phyloP scores from a whole-genome alignment of 139 green algal species.

The Asterochloris sp. region DNA sequence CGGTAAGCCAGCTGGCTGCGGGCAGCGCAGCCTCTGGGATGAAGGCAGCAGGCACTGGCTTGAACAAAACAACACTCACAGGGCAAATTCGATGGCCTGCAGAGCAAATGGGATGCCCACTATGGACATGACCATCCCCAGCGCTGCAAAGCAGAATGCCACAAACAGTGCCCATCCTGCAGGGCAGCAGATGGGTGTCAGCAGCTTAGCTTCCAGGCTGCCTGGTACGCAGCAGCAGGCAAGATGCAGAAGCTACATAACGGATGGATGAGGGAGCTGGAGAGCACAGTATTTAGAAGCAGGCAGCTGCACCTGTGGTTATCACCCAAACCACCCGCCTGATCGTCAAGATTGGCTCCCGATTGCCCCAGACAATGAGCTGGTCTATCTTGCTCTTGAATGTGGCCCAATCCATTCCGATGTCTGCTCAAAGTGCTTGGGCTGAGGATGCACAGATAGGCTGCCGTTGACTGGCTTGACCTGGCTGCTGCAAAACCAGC shows the following conservation, averaged over 20 bases:
- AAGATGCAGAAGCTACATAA: no score
- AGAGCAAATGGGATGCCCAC: slow-evolving; percentile 11
- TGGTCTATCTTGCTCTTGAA: slow-evolving; percentile 38
- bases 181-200: neutral
- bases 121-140: slow-evolving; percentile 13
- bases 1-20: no score
- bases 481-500: no score
- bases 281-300: no score
- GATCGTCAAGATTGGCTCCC: slow-evolving; percentile 5
- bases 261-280: no score
- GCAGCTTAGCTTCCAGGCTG: no score
- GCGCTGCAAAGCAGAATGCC: neutral
- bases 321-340: slow-evolving; percentile 6
- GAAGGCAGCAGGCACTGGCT: neutral
- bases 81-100: slow-evolving; percentile 6
- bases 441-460: no score
- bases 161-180: slow-evolving; percentile 14
- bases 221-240: no score
- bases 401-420: neutral
- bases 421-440: neutral
- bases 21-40: no score
- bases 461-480: no score
- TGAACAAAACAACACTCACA: neutral
- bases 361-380: slow-evolving; percentile 10
- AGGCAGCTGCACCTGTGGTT: neutral